Evolutionary conservation across 345 rosid species (phyloP), one percentile per base, ranked within the genome.

Genomic region (Viola odorata): DNA sequence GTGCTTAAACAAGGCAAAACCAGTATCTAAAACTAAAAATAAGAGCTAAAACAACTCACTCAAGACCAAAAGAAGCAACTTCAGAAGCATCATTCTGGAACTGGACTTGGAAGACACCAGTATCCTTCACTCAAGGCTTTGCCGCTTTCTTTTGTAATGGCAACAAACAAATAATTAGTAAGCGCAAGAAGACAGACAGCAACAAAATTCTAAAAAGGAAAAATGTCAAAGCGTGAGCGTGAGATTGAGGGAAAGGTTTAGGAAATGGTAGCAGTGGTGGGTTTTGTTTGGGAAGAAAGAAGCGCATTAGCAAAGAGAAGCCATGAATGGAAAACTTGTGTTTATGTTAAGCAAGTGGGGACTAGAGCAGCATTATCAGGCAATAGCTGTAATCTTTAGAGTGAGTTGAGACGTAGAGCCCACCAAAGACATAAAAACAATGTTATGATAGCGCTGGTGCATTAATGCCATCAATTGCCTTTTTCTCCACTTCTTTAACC

Each of bases 101-200:
- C 65, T 48, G 36, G 60, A 57, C 51, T 60, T 71, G 42, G 72
- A 66, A 64, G 79, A 63, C 49, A 68, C 75, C 57, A n/a, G n/a
- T n/a, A n/a, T n/a, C 73, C 72, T 58, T 73, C 84, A 63, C 56
- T 75, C 81, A 75, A 77, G 58, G 65, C 74, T 66, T 56, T 60
- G 36, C 47, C 57, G 13, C 42, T 54, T 50, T 15, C n/a, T n/a
- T n/a, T n/a, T n/a, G n/a, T n/a, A n/a, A n/a, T n/a, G n/a, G n/a
- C n/a, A n/a, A n/a, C n/a, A n/a, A n/a, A n/a, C n/a, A n/a, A n/a
- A n/a, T n/a, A n/a, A n/a, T n/a, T n/a, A 42, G 12, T n/a, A 57
- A 57, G 5, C 48, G 12, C 50, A 45, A n/a, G 41, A 37, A 8
- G 3, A 53, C 36, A 48, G 36, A 15, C 47, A 36, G 5, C n/a